Evolutionary conservation across 805 yeast species (phyloP), one percentile per base, ranked within the genome.

Genomic region (Peterozyma toletana): DNA sequence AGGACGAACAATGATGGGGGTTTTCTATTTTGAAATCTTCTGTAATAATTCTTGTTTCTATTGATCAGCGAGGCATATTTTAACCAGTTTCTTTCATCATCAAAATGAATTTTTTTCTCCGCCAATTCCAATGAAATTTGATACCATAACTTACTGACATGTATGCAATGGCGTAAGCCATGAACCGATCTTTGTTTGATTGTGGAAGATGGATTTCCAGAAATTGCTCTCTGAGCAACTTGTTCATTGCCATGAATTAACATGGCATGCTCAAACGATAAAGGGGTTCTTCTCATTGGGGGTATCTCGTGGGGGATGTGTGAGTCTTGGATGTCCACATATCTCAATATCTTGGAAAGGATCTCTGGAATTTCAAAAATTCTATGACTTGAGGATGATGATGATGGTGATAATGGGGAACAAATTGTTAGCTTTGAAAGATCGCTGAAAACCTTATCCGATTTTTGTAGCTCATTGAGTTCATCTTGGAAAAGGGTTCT

Each of bases 341-440:
- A 77, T 21, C 67, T 63, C 17, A 86, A 60, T 11, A 88, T 84
- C 43, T 70, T 68, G 48, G 68, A 60, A 13, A 88, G 66, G 42
- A 88, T 81, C 59, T 88, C 96, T 0, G 96, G 96, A 33, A 83
- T 79, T 41, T 70, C 67, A 54, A 88, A 83, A 9, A 88, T 82
- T 13, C 61, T 53, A 59, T 67, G 62, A 53, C 55, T 3, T 3
- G 34, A 21, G 4, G 27, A 21, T 21, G 27, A 7, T 21, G 27
- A 21, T 21, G 27, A 7, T 21, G 27, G 7, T 21, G 27, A 7
- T 21, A 7, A 21, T 21, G 27, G 27, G 4, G 27, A 21, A 7
- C 27, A 21, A 7, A 21, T 21, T 21, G 27, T 21, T 21, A 21
- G 27, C 27, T 7, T 21, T 21, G 27, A 21, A 21, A 21, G 27